Percentiles rank a stretch among this genome's conserved stretches.
These are phyloP conservation scores for Nigrograna mackinnonii DNA, from an alignment of 2,329 filamentous ascomycete species.

Conservation along the genomic window DNA sequence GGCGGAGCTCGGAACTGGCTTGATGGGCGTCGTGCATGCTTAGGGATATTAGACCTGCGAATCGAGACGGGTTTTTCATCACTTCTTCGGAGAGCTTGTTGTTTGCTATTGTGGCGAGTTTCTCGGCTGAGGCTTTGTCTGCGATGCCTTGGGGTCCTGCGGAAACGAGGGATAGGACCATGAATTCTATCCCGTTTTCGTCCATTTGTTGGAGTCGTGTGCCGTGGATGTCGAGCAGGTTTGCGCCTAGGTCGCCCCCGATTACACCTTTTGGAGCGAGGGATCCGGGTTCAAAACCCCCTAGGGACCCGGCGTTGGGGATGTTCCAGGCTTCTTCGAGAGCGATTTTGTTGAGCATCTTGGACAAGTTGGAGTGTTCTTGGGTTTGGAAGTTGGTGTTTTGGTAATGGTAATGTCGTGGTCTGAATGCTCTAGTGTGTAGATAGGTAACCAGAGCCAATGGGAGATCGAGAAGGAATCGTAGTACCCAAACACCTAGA, in stretches of 20 bases:
- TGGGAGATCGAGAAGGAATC: too few species aligned
- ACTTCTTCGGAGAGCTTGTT: slow-evolving; percentile 49
- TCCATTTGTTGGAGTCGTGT: slow-evolving; percentile 47
- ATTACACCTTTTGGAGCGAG: slow-evolving; percentile 50
- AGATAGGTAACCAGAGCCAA: too few species aligned
- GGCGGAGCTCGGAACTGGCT: slow-evolving; percentile 54
- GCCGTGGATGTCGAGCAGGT: slow-evolving; percentile 56
- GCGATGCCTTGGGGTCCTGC: slow-evolving; percentile 52
- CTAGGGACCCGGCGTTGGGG: slow-evolving; percentile 67
- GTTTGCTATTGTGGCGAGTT: slow-evolving; percentile 45
- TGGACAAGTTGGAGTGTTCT: too few species aligned
- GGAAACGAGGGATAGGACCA: slow-evolving; percentile 52
- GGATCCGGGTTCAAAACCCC: slow-evolving; percentile 52
- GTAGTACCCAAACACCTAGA: too few species aligned
- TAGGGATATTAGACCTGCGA: slow-evolving; percentile 44
- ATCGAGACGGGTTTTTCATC: slow-evolving; percentile 44
- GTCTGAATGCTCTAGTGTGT: too few species aligned
- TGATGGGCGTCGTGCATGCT: slow-evolving; percentile 56
- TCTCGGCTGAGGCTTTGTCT: slow-evolving; percentile 46
- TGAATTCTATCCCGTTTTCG: slow-evolving; percentile 50
- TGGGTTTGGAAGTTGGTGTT: too few species aligned
- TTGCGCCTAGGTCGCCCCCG: slow-evolving; percentile 58
- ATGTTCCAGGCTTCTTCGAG: slow-evolving; percentile 31
- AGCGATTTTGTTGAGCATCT: slow-evolving; percentile 13
- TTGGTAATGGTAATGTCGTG: too few species aligned